These are phyloP conservation scores for Boletus patriciae DNA, from an alignment of 768 basidiomycete genomes.

Conservation along the genomic window DNA sequence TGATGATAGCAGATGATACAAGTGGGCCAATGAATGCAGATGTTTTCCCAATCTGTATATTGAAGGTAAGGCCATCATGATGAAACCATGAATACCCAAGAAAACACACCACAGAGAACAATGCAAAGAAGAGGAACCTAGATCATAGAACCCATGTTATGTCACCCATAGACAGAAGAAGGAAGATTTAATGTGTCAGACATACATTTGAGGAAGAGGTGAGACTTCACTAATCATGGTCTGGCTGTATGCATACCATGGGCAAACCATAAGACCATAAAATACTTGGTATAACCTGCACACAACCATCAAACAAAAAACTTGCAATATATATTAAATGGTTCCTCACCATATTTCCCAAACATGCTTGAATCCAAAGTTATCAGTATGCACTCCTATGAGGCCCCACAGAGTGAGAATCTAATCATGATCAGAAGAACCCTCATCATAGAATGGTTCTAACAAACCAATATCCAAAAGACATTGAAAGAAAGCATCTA, in stretches of 20 bases:
- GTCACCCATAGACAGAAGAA: background rate
- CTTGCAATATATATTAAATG: background rate
- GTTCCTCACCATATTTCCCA: slow-evolving; percentile 70
- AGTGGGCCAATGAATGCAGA: slow-evolving; percentile 77
- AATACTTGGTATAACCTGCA: slow-evolving; percentile 66
- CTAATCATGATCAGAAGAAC: slow-evolving; percentile 30
- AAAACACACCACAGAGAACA: slow-evolving; percentile 61
- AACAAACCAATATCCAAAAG: slow-evolving; percentile 64
- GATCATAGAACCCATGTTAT: background rate
- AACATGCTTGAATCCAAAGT: slow-evolving; percentile 78
- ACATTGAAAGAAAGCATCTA: slow-evolving; percentile 74
- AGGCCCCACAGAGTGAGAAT: slow-evolving; percentile 73
- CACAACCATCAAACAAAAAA: background rate
- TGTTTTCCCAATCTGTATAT: slow-evolving; percentile 61
- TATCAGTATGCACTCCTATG: slow-evolving; percentile 69
- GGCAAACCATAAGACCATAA: slow-evolving; percentile 72
- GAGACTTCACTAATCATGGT: slow-evolving; percentile 83
- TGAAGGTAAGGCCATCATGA: background rate
- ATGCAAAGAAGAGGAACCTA: slow-evolving; percentile 73
- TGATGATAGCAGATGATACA: slow-evolving; percentile 73
- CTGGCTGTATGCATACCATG: slow-evolving; percentile 81
- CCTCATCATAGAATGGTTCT: background rate
- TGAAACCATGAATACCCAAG: background rate
- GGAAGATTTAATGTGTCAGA: background rate
- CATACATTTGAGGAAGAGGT: slow-evolving; percentile 67